Base-by-base conservation (phyloP, 1,284 basidiomycete species). In the Cryptococcus amylolentus region DNA sequence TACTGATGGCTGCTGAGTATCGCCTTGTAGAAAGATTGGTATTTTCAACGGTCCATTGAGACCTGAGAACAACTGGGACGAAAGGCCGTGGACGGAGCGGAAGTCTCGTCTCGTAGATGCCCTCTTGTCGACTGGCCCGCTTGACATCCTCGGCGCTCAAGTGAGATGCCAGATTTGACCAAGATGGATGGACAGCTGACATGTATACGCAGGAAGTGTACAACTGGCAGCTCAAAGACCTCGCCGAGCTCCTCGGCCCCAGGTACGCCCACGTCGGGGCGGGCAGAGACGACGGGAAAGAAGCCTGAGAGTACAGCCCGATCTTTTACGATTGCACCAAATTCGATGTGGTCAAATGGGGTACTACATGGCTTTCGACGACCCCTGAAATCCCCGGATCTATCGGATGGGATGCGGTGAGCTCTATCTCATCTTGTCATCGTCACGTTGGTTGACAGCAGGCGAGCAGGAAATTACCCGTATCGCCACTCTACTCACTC, bases 281-380 rank as follows among this genome's bases (percentile, higher is more conserved):
- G 0, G 86, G 85, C 0, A 78, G 85, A 31, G 82, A 86, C 54
- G 84, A 87, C 66, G 85, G 85, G 3, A 72, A 75, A 10, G 59
- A 74, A 27, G 79, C 76, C 1, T 85, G 85, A 40, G 86, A 87
- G 69, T 86, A 84, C 71, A 82, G 81, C 58, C 84, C 85, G 0
- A 82, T 87, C 56, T 87, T 86, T 70, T 87, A 79, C 72, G 81
- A 83, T 62, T 81, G 76, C 80, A 51, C 38, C 20, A 52, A 63
- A 28, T 71, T 68, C 49, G 56, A 65, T 3, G 26, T 67, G 16
- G 64, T 70, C 9, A 56, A 64, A 5, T 70, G 67, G 66, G 69
- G 65, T 49, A 71, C 70, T 0, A 64, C 72, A 5, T 75, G 75
- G 75, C 52, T 78, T n/a, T 72, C 70, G 0, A 55, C 65, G 20